A percentile compares a stretch with the other conserved stretches of the same genome.
Evolutionary conservation across 345 rosid genomes (phyloP).

Genomic region (Salix koriyanagi): DNA sequence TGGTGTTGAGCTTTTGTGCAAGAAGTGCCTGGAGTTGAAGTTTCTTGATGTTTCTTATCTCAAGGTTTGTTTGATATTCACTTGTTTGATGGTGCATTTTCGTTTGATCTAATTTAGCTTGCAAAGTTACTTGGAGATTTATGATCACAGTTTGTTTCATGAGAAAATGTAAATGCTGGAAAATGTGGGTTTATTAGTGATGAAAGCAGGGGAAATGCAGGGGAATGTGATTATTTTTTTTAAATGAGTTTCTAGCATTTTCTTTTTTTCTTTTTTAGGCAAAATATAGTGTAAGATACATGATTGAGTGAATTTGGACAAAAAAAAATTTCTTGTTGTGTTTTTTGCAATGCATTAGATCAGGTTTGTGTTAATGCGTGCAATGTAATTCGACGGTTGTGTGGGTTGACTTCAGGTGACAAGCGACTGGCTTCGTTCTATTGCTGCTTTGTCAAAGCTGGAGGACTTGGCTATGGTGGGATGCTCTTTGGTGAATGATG

Average conservation of each 20-base stretch:
- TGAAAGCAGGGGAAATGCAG: neutral
- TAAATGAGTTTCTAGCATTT: neutral
- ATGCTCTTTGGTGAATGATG: constrained; percentile 62
- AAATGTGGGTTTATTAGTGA: neutral
- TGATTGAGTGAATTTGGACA: neutral
- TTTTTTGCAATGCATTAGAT: neutral
- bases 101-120: neutral
- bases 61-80: constrained; percentile 43
- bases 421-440: constrained; percentile 57
- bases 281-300: neutral
- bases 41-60: constrained; percentile 78
- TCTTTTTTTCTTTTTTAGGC: neutral
- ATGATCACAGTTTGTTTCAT: neutral
- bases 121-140: neutral
- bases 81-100: neutral
- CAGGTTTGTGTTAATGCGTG: neutral
- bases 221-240: neutral
- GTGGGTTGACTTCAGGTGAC: constrained; percentile 52
- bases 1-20: constrained; percentile 79
- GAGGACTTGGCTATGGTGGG: constrained; percentile 56
- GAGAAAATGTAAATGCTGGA: neutral
- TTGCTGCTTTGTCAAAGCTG: constrained; percentile 57
- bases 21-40: constrained; percentile 58
- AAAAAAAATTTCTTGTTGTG: neutral
- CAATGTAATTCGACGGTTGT: constrained; percentile 4